Percentiles rank a stretch among this genome's conserved stretches.
Conservation (phyloP, 345 rosid genomes). For the Boechera retrofracta region DNA sequence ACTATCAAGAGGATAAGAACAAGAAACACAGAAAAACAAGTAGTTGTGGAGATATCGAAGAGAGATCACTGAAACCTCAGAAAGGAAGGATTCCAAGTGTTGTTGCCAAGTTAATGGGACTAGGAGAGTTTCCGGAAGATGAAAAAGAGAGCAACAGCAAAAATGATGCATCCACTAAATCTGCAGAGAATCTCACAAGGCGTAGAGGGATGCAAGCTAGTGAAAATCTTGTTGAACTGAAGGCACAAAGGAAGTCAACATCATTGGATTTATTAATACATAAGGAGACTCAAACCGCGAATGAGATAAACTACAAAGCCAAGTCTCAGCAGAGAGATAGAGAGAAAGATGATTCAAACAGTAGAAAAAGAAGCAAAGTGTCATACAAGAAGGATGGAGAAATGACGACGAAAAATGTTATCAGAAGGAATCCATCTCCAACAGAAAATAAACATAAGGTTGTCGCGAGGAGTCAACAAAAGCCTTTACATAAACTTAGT, state of each 20-base stretch:
- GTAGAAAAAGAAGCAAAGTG: conserved; percentile 47
- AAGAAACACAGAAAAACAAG: conserved; percentile 38
- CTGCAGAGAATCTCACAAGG: conserved; percentile 24
- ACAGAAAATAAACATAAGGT: conserved; percentile 46
- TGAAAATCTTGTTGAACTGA: conserved; percentile 35
- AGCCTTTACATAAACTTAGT: conserved; percentile 19
- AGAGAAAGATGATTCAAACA: conserved; percentile 46
- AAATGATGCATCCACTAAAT: not conserved
- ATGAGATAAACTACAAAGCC: conserved; percentile 48
- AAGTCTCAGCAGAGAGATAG: conserved; percentile 46
- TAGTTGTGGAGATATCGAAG: conserved; percentile 37
- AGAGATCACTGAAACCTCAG: conserved; percentile 53
- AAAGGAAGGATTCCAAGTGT: conserved; percentile 83
- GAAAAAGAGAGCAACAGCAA: conserved; percentile 46
- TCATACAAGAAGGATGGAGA: conserved; percentile 48
- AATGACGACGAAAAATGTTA: conserved; percentile 30
- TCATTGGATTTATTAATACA: conserved; percentile 44
- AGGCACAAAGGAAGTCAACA: conserved; percentile 42
- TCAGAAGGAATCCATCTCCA: conserved; percentile 40
- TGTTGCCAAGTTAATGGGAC: conserved; percentile 86
- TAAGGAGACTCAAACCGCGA: conserved; percentile 43
- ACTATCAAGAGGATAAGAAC: conserved; percentile 49
- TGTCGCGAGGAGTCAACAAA: conserved; percentile 44
- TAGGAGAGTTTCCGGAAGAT: conserved; percentile 70
- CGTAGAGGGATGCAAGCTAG: conserved; percentile 45